Base-by-base conservation (phyloP, 306 rosid species). In the Gillenia trifoliata region DNA sequence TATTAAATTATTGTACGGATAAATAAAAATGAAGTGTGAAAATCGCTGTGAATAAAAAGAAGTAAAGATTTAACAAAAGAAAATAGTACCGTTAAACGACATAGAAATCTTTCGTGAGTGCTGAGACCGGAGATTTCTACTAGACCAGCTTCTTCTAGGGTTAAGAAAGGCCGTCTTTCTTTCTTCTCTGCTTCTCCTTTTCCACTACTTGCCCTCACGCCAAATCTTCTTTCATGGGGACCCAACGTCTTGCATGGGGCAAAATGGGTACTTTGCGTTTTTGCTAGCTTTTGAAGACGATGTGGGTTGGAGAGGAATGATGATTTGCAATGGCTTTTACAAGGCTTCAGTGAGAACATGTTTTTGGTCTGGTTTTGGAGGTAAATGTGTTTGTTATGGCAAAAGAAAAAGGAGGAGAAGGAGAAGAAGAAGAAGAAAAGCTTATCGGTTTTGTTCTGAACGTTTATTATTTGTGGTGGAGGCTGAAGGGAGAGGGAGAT, bases 131-230 rank as follows among this genome's bases (percentile, higher is more conserved):
- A 94, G 0, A 91, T 81, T 81, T 94, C 95, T 2, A 94, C 96
- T n/a, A 91, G 86, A 64, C 98, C 93, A 56, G 97, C 98, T 79
- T 90, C 97, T 59, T 94, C 98, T 0, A 86, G 36, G 7, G 91
- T 83, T 83, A 94, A 66, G 85, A 94, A 94, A 5, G 87, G 84
- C 67, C 83, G 56, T 49, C 67, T 85, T 29, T 91, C 81, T 52
- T 77, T 77, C 11, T 83, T 81, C 30, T 80, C 83, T 29, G 64
- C 72, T 3, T 54, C 73, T 75, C 26, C 81, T 41, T 71, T 79
- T 25, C 66, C 85, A 9, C 91, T 74, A 79, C 91, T 83, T 36
- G 82, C 70, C 64, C 71, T 65, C 13, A 70, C 5, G 45, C 15
- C 73, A 26, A 84, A 66, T 33, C 52, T 47, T 75, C 77, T 68